A percentile compares a stretch with the other conserved stretches of the same genome.
These are phyloP conservation scores for Phytophthora idaei DNA, from an alignment of 352 stramenopile species.

Conservation along the genomic window DNA sequence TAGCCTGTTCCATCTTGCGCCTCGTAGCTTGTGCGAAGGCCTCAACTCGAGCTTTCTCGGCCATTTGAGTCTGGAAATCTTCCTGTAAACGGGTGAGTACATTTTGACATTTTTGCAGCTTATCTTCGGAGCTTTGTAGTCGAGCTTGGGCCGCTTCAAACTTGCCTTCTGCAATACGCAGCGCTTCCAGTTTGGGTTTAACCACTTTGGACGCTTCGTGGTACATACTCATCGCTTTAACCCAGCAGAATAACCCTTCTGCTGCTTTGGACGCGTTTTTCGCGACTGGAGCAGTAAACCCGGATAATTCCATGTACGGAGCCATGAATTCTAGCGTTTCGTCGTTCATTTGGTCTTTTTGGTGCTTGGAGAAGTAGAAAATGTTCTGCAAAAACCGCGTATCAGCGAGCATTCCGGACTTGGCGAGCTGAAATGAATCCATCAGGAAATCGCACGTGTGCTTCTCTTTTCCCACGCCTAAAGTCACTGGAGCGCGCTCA, in stretches of 20 bases:
- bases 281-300: constrained; percentile 79
- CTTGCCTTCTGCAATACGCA: constrained; percentile 87
- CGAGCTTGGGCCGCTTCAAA: constrained; percentile 84
- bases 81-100: constrained; percentile 76
- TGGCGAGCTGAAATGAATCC: constrained; percentile 87
- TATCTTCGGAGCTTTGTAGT: constrained; percentile 74
- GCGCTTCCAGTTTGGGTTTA: constrained; percentile 92
- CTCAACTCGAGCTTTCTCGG: constrained; percentile 87
- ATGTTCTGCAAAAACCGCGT: constrained; percentile 90
- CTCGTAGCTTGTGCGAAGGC: constrained; percentile 81
- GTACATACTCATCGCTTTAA: constrained; percentile 92
- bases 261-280: constrained; percentile 91
- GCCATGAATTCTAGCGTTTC: constrained; percentile 93
- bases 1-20: constrained; percentile 92
- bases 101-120: constrained; percentile 66
- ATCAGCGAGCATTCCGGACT: constrained; percentile 88
- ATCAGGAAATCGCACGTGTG: constrained; percentile 83
- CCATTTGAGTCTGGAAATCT: constrained; percentile 91
- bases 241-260: constrained; percentile 91
- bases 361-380: constrained; percentile 90
- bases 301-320: constrained; percentile 90
- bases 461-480: constrained; percentile 89
- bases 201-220: constrained; percentile 93
- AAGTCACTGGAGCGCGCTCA: constrained; percentile 58
- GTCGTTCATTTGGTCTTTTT: constrained; percentile 94